Conservation (phyloP, 257 asterid species). For the Gardenia jasminoides region DNA sequence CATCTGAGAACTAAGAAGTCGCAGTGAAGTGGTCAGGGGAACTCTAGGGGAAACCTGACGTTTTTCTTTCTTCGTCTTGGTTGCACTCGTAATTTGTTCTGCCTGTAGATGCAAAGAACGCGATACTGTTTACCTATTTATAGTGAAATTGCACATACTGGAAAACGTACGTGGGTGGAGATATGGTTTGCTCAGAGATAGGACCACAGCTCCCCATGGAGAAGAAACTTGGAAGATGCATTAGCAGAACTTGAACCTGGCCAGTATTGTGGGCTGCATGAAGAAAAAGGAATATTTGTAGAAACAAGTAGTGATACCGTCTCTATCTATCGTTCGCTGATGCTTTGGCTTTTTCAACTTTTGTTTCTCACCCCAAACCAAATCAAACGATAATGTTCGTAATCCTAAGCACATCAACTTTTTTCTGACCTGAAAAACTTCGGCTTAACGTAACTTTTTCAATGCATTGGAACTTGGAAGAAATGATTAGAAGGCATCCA, state of each 20-base stretch:
- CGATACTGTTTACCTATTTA: conserved; percentile 1
- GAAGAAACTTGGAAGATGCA: conserved; percentile 21
- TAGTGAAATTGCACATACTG: conserved; percentile 1
- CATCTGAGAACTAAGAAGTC: not conserved
- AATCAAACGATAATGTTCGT: not conserved
- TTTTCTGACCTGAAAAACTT: not conserved
- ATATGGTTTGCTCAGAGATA: conserved; percentile 1
- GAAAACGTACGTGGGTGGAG: not conserved
- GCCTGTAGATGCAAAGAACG: not conserved
- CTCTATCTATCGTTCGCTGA: conserved; percentile 16
- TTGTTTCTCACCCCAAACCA: not conserved
- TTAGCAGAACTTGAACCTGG: conserved; percentile 40
- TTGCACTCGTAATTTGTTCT: not conserved
- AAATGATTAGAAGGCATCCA: not conserved
- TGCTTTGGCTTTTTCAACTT: conserved; percentile 1
- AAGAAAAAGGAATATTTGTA: conserved; percentile 22
- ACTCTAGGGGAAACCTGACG: conserved; percentile 45
- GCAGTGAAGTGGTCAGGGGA: conserved; percentile 50
- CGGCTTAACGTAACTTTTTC: not conserved
- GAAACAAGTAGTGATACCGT: conserved; percentile 11
- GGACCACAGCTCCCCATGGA: conserved; percentile 16
- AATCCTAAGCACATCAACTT: not conserved
- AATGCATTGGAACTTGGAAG: not conserved
- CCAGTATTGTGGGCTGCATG: conserved; percentile 30
- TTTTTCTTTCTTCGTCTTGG: conserved; percentile 1